These are phyloP conservation scores for Psilocybe subaeruginosa DNA, from an alignment of 768 basidiomycete species.

Conservation along the genomic window DNA sequence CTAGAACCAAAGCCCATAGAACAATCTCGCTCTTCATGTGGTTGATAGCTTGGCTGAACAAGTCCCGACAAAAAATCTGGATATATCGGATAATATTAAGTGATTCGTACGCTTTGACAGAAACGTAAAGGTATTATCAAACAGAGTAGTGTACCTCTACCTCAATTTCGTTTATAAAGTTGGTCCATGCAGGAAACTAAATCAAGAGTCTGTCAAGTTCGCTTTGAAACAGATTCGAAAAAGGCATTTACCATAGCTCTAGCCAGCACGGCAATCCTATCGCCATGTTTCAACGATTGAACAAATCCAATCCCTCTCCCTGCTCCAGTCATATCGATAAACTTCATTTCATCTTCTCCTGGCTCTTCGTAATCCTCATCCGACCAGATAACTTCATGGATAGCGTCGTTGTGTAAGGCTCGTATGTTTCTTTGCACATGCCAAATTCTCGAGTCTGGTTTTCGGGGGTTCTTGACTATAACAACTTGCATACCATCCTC, in stretches of 20 bases:
- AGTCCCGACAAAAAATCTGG: no score
- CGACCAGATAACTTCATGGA: conserved; percentile 9
- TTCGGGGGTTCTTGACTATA: conserved; percentile 1
- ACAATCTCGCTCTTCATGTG: no score
- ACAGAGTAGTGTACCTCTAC: conserved; percentile 7
- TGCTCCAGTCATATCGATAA: conserved; percentile 10
- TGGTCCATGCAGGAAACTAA: conserved; percentile 11
- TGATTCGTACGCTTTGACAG: neutral
- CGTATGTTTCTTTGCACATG: conserved; percentile 12
- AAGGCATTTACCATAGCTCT: neutral
- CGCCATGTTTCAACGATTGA: neutral
- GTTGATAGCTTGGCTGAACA: no score
- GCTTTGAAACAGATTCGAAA: neutral
- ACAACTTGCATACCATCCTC: neutral
- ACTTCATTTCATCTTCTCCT: conserved; percentile 3
- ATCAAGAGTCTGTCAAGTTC: neutral
- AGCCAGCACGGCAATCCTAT: conserved; percentile 12
- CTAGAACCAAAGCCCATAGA: no score
- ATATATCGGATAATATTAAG: neutral
- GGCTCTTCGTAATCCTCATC: neutral
- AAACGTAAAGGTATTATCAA: neutral
- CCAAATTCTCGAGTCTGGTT: conserved; percentile 1
- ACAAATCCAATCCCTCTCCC: conserved; percentile 10
- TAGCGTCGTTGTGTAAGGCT: neutral
- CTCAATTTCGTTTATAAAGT: conserved; percentile 1